Conservation (phyloP, 345 rosid species). For the Dimocarpus longan region DNA sequence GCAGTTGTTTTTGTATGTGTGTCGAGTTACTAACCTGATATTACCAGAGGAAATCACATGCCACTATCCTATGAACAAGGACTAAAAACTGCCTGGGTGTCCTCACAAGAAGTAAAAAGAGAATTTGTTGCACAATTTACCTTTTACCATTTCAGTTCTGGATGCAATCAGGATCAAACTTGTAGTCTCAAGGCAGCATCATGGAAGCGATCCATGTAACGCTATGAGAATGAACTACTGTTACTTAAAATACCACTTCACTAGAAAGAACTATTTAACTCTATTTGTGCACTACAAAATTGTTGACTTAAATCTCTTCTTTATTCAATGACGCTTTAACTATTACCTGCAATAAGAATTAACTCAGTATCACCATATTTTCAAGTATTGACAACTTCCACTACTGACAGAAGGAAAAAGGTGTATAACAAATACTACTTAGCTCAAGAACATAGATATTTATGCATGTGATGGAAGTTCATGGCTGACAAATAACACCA, state of each 20-base stretch:
- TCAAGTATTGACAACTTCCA: neutral
- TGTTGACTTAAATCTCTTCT: constrained; percentile 83
- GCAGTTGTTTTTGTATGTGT: neutral
- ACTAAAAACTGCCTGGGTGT: neutral
- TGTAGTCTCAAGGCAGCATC: no score
- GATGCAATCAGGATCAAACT: no score
- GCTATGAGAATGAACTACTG: neutral
- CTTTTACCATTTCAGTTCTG: no score
- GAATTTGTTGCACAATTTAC: no score
- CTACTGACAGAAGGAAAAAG: neutral
- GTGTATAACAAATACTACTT: neutral
- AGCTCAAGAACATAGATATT: neutral
- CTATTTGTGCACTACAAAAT: constrained; percentile 76
- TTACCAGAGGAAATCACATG: neutral
- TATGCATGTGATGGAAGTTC: neutral
- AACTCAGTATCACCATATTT: neutral
- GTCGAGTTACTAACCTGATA: no score
- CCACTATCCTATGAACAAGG: neutral
- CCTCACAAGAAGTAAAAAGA: no score
- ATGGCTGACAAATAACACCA: neutral
- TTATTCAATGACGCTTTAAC: constrained; percentile 72
- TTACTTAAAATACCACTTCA: neutral
- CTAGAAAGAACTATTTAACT: constrained; percentile 48
- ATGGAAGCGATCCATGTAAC: neutral
- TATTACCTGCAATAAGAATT: constrained; percentile 53